A percentile compares a stretch with the other conserved stretches of the same genome.
phyloP scores from a whole-genome alignment of 2,329 filamentous ascomycete species.

The Diaporthe sp. region DNA sequence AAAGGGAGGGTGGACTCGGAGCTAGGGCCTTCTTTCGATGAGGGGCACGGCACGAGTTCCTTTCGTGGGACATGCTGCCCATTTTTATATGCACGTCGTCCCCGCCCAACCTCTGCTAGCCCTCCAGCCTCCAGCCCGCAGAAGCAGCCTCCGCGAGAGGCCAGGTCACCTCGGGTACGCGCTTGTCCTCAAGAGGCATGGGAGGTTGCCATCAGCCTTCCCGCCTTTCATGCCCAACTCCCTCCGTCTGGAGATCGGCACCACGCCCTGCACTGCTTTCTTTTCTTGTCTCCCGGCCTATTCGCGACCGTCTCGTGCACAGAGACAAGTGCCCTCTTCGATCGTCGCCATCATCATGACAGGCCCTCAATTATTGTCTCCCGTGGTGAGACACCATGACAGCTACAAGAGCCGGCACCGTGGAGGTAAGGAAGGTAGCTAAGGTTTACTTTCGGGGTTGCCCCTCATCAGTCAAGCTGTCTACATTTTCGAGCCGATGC shows the following conservation, averaged over 20 bases:
- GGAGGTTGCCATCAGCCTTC: constrained; percentile 17
- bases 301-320: neutral
- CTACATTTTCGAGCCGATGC: constrained; percentile 12
- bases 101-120: constrained; percentile 32
- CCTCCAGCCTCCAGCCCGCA: constrained; percentile 28
- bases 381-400: neutral
- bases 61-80: constrained; percentile 38
- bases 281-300: neutral
- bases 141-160: constrained; percentile 7
- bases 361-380: neutral
- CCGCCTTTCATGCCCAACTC: constrained; percentile 29
- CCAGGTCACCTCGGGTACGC: constrained; percentile 23
- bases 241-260: constrained; percentile 29
- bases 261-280: neutral
- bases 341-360: neutral
- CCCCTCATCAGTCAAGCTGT: constrained; percentile 23
- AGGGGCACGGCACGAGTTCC: constrained; percentile 20
- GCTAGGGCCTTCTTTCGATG: constrained; percentile 32
- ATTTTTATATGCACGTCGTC: constrained; percentile 41
- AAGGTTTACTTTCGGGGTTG: constrained; percentile 24
- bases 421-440: constrained; percentile 1
- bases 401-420: neutral
- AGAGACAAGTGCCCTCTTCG: neutral
- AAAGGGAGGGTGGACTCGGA: constrained; percentile 31
- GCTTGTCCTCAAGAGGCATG: constrained; percentile 39